Evolutionary conservation across 2,329 filamentous ascomycete species (phyloP).

Genomic region (Phialophora tarda): DNA sequence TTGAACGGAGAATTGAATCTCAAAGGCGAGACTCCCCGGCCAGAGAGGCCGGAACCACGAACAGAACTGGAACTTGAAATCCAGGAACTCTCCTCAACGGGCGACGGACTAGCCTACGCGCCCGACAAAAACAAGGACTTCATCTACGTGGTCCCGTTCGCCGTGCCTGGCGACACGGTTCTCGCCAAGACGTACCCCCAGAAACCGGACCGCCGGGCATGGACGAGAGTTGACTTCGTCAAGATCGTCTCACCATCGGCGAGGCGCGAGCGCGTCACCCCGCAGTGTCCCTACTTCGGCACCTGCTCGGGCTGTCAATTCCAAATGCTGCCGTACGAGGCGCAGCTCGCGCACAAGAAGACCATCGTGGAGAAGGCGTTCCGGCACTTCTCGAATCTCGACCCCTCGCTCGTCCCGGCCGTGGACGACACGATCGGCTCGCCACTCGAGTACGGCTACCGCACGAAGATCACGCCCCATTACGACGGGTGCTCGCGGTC

Average conservation of each 20-base stretch:
- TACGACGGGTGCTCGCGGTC: constrained; percentile 71
- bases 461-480: constrained; percentile 95
- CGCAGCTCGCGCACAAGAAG: constrained; percentile 84
- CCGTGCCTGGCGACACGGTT: constrained; percentile 81
- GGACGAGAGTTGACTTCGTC: constrained; percentile 82
- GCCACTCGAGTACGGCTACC: constrained; percentile 88
- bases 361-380: constrained; percentile 89
- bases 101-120: constrained; percentile 83
- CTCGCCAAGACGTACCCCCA: constrained; percentile 80
- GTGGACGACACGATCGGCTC: constrained; percentile 87
- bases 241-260: constrained; percentile 75
- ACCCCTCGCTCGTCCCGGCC: constrained; percentile 73
- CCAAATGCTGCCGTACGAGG: constrained; percentile 90
- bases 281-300: constrained; percentile 85
- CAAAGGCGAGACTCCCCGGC: background rate
- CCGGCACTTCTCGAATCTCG: constrained; percentile 84
- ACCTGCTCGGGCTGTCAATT: constrained; percentile 93
- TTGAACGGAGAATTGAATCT: background rate
- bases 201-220: constrained; percentile 64
- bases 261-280: constrained; percentile 74
- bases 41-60: background rate
- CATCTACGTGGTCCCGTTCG: constrained; percentile 79
- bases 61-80: constrained; percentile 81
- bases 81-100: constrained; percentile 82
- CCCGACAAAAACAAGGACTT: constrained; percentile 52